These are phyloP conservation scores for Bruguiera gymnorhiza DNA, from an alignment of 345 rosid species.

Conservation along the genomic window DNA sequence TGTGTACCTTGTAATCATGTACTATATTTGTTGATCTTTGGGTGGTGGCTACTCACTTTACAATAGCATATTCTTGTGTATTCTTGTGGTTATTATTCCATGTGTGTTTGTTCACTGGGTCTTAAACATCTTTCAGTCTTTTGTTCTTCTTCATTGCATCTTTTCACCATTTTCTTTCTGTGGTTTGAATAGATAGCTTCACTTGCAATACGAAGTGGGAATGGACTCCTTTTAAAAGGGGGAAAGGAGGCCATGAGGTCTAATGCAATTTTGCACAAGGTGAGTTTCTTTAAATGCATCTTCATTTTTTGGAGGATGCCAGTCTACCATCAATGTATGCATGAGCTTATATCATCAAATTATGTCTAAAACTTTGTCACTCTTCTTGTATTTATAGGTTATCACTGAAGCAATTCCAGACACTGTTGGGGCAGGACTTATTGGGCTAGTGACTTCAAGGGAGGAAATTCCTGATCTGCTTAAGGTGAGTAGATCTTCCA, in stretches of 20 bases:
- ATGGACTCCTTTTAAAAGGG: slow-evolving; percentile 90
- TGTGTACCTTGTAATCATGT: neutral
- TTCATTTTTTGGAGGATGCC: neutral
- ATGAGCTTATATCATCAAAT: neutral
- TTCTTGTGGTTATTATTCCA: too few species aligned
- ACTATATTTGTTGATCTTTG: neutral
- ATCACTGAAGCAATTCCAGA: slow-evolving; percentile 89
- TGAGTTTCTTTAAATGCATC: slow-evolving; percentile 17
- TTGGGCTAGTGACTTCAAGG: slow-evolving; percentile 91
- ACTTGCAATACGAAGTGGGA: slow-evolving; percentile 93
- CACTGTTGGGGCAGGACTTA: slow-evolving; percentile 66
- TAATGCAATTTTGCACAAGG: slow-evolving; percentile 96
- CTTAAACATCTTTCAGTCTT: neutral
- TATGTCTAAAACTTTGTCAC: slow-evolving; percentile 12
- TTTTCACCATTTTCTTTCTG: slow-evolving; percentile 4
- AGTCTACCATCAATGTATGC: too few species aligned
- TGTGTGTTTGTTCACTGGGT: too few species aligned
- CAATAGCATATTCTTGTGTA: too few species aligned
- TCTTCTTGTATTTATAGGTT: slow-evolving; percentile 44
- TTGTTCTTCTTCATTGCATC: slow-evolving; percentile 2
- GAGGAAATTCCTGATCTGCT: slow-evolving; percentile 97
- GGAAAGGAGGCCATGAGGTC: slow-evolving; percentile 94
- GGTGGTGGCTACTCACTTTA: neutral
- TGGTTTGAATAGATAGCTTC: slow-evolving; percentile 77
- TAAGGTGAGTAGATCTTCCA: slow-evolving; percentile 49